Evolutionary conservation across 192 early-diverging fungal genomes (phyloP).

Genomic region (Entomortierella chlamydospora): DNA sequence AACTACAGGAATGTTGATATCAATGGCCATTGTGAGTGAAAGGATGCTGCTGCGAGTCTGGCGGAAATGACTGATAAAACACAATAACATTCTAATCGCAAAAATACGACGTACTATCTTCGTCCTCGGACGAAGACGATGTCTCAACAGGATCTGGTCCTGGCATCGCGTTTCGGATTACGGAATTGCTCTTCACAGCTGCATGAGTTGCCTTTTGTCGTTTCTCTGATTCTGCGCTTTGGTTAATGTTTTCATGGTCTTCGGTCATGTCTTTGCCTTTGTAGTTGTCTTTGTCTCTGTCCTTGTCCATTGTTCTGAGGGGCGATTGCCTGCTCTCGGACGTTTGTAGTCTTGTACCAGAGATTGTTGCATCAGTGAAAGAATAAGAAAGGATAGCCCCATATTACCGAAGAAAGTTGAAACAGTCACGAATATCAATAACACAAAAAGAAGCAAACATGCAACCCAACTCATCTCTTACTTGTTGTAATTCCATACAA

Average conservation of each 20-base stretch:
- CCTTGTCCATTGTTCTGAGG: background rate
- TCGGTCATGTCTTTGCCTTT: background rate
- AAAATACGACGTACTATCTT: conserved; percentile 8
- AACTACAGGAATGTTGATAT: conserved; percentile 14
- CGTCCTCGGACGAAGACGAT: conserved; percentile 7
- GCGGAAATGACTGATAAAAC: background rate
- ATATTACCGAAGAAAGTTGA: background rate
- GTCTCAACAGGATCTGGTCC: background rate
- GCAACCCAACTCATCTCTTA: no score
- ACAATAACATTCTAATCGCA: background rate
- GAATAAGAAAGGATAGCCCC: background rate
- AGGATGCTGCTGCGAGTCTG: background rate
- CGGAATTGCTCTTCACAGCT: background rate
- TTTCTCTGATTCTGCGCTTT: background rate
- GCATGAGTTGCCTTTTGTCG: background rate
- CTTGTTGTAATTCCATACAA: no score
- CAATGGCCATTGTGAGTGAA: background rate
- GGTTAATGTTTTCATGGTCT: background rate
- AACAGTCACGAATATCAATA: background rate
- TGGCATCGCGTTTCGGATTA: background rate
- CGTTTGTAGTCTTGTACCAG: background rate
- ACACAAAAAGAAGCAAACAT: background rate
- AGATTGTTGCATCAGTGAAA: background rate
- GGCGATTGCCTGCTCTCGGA: background rate
- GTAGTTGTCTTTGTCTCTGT: background rate